phyloP scores from a whole-genome alignment of 2,329 filamentous ascomycete genomes.

The Stachybotrys echinatus region DNA sequence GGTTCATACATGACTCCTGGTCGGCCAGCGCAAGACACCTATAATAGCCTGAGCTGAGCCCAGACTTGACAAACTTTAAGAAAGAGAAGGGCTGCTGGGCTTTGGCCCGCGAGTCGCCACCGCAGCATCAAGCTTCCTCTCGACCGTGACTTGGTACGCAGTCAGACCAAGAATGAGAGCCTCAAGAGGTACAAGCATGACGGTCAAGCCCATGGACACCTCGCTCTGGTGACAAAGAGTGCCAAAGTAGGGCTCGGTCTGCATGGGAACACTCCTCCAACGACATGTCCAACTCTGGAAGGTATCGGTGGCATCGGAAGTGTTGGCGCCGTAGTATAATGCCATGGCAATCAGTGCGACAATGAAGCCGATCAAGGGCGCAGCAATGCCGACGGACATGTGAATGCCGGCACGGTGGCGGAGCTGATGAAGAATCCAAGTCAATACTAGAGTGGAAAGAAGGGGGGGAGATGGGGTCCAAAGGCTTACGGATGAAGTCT shows the following conservation, averaged over 20 bases:
- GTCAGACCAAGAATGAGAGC: slow-evolving; percentile 40
- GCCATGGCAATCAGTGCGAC: slow-evolving; percentile 45
- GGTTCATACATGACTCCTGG: too few relatives aligned
- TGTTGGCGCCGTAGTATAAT: slow-evolving; percentile 53
- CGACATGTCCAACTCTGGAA: slow-evolving; percentile 60
- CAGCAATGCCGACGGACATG: slow-evolving; percentile 14
- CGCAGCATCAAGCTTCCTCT: slow-evolving; percentile 30
- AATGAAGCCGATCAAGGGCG: slow-evolving; percentile 23
- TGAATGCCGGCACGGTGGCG: slow-evolving; percentile 12
- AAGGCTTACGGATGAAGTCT: slow-evolving; percentile 42
- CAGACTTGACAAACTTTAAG: too few relatives aligned
- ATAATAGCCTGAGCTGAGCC: too few relatives aligned
- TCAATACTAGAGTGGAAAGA: too few relatives aligned
- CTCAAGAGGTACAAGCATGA: slow-evolving; percentile 54
- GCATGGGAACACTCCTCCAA: slow-evolving; percentile 51
- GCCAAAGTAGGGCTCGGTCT: slow-evolving; percentile 46
- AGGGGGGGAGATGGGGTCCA: not conserved
- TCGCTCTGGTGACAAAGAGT: slow-evolving; percentile 52
- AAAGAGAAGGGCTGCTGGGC: slow-evolving; percentile 21
- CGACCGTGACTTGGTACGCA: slow-evolving; percentile 37
- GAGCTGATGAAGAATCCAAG: slow-evolving; percentile 8
- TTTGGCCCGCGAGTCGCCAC: slow-evolving; percentile 23
- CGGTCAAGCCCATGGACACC: slow-evolving; percentile 46
- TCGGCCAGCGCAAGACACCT: too few relatives aligned
- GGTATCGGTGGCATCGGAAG: slow-evolving; percentile 46